Evolutionary conservation across 2,329 filamentous ascomycete species (phyloP).

Genomic region (Xylaria sp.): DNA sequence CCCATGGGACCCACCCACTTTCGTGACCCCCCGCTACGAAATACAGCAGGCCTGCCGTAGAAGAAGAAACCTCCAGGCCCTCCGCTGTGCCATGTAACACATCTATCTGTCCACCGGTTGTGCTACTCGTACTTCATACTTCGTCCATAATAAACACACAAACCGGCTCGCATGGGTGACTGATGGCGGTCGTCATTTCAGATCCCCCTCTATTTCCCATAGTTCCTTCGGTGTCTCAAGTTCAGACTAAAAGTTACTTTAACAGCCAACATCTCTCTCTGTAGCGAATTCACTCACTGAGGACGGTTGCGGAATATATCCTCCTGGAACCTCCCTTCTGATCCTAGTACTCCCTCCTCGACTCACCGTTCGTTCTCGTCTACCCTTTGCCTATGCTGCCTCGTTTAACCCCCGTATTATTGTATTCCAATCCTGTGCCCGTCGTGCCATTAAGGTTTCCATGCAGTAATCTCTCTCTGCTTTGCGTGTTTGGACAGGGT

Average conservation of each 20-base stretch:
- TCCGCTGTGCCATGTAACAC: too few relatives aligned
- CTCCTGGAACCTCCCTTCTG: neutral
- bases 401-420: neutral
- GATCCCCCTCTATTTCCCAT: neutral
- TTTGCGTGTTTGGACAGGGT: conserved; percentile 12
- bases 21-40: neutral
- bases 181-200: neutral
- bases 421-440: neutral
- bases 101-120: too few relatives aligned
- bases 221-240: neutral
- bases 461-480: conserved; percentile 1
- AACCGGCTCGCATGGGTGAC: neutral
- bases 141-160: neutral
- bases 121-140: neutral
- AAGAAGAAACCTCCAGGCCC: neutral
- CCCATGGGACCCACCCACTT: neutral
- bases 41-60: neutral
- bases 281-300: neutral
- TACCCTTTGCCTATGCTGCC: neutral
- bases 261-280: too few relatives aligned
- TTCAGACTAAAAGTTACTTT: neutral
- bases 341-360: neutral
- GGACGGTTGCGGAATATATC: conserved; percentile 6
- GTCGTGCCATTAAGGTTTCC: conserved; percentile 8
- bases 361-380: neutral